These are phyloP conservation scores for Candida freyschussii DNA, from an alignment of 1,139 yeast species.

Conservation along the genomic window DNA sequence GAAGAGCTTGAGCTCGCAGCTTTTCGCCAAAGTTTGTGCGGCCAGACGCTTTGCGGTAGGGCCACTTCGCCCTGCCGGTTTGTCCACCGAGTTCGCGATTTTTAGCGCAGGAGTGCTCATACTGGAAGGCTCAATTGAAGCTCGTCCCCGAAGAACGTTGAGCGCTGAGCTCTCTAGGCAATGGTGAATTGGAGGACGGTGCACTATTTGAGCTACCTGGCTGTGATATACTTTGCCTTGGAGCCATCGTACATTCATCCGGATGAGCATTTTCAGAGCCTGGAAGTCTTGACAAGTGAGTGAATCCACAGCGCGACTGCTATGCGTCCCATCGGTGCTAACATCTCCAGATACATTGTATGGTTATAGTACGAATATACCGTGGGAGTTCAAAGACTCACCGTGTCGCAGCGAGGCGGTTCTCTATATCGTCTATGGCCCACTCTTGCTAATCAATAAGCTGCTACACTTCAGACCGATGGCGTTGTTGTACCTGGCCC, in stretches of 20 bases:
- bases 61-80: too few species aligned
- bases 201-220: constrained; percentile 39
- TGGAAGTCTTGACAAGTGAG: constrained; percentile 60
- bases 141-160: too few species aligned
- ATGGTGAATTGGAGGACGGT: constrained; percentile 41
- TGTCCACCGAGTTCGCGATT: too few species aligned
- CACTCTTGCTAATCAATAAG: constrained; percentile 36
- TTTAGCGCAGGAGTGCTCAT: too few species aligned
- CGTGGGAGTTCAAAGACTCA: constrained; percentile 77
- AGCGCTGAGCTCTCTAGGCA: too few species aligned
- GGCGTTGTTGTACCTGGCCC: constrained; percentile 49
- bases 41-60: too few species aligned
- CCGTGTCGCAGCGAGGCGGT: constrained; percentile 79
- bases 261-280: constrained; percentile 91
- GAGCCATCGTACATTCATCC: constrained; percentile 91
- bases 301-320: background rate
- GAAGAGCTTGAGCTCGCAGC: too few species aligned
- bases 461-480: constrained; percentile 31
- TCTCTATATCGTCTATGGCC: constrained; percentile 64
- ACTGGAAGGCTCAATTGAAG: too few species aligned
- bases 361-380: constrained; percentile 49
- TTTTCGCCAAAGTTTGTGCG: too few species aligned
- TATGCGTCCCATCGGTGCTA: background rate
- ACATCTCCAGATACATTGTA: constrained; percentile 31
- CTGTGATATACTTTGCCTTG: constrained; percentile 55